Evolutionary conservation across 2,329 filamentous ascomycete species (phyloP).

Genomic region (Cladosporium austrohemisphaericum): DNA sequence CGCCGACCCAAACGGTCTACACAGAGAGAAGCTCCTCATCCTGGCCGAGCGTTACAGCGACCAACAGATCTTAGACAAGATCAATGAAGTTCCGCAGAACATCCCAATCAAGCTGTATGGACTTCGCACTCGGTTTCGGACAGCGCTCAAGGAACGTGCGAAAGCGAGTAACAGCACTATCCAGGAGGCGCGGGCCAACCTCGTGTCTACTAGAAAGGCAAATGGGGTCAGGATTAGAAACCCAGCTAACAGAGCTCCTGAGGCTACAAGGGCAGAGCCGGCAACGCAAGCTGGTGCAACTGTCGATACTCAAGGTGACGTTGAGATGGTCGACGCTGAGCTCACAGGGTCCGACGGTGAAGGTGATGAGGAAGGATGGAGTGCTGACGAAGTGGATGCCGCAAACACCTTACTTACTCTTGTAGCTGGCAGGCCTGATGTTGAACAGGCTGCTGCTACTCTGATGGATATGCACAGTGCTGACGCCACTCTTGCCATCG

Average conservation of each 20-base stretch:
- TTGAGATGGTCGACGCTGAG: neutral
- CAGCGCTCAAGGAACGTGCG: neutral
- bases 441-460: too few relatives aligned
- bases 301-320: neutral
- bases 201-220: neutral
- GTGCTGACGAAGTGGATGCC: neutral
- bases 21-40: neutral
- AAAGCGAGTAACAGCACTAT: neutral
- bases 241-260: neutral
- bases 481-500: too few relatives aligned
- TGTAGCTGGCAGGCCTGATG: too few relatives aligned
- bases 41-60: slow-evolving; percentile 1
- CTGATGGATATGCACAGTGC: too few relatives aligned
- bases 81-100: neutral
- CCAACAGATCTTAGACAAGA: neutral
- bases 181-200: neutral
- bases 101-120: neutral
- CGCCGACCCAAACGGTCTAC: neutral
- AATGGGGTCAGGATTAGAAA: neutral
- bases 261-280: neutral
- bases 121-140: neutral
- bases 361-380: neutral
- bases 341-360: too few relatives aligned
- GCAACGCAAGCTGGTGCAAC: neutral
- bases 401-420: neutral